phyloP scores from a whole-genome alignment of 495 filamentous ascomycete genomes.

The Neurospora terricola region DNA sequence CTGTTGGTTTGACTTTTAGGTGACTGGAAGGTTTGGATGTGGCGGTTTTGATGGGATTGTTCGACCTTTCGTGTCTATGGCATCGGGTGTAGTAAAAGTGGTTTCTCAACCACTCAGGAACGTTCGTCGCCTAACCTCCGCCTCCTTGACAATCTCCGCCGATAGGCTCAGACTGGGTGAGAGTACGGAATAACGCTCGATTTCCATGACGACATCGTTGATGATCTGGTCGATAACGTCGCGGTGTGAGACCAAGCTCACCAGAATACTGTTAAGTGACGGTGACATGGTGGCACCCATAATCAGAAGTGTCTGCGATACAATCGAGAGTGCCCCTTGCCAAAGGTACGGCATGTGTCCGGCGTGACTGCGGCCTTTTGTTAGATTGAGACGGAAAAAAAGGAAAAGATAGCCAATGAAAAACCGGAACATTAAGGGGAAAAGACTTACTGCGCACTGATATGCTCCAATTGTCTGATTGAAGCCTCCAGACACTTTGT shows the following conservation, averaged over 20 bases:
- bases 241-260: slow-evolving; percentile 42
- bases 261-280: slow-evolving; percentile 55
- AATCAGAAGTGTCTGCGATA: slow-evolving; percentile 67
- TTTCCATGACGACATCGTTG: slow-evolving; percentile 60
- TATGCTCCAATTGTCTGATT: slow-evolving; percentile 68
- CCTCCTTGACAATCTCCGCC: slow-evolving; percentile 69
- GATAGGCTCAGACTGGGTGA: slow-evolving; percentile 64
- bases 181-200: slow-evolving; percentile 61
- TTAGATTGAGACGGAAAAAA: slow-evolving; percentile 27
- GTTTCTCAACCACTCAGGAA: slow-evolving; percentile 35
- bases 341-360: slow-evolving; percentile 82
- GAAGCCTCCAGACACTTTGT: slow-evolving; percentile 74
- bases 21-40: neutral
- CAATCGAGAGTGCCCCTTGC: slow-evolving; percentile 74
- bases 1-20: neutral
- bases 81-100: neutral
- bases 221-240: slow-evolving; percentile 64
- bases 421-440: slow-evolving; percentile 3
- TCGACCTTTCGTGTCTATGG: neutral
- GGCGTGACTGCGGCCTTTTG: slow-evolving; percentile 50
- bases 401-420: slow-evolving; percentile 10
- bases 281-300: slow-evolving; percentile 83
- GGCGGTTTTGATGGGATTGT: neutral
- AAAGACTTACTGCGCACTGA: slow-evolving; percentile 57
- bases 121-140: slow-evolving; percentile 55